Conservation (phyloP, 176 grass and related monocot genomes). For the Rhynchospora pubera region DNA sequence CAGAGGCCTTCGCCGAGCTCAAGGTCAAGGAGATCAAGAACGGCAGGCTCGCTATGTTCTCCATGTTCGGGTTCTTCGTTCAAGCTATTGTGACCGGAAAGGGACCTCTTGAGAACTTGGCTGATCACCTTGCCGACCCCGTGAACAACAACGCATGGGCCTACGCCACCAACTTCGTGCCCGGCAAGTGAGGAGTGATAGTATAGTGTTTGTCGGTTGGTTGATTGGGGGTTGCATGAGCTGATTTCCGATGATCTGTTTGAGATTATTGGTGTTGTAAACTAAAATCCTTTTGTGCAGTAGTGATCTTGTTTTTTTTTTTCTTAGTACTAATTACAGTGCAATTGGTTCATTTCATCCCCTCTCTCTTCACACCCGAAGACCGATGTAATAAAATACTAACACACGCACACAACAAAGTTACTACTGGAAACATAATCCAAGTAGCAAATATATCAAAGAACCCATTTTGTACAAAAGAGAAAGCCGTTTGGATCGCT, state of each 20-base stretch:
- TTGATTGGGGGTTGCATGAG: neutral
- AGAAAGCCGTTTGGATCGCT: too few relatives aligned
- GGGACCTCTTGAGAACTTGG: conserved; percentile 70
- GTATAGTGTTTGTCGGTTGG: neutral
- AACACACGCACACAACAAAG: neutral
- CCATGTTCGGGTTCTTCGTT: conserved; percentile 77
- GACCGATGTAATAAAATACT: too few relatives aligned
- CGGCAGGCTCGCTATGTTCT: conserved; percentile 47
- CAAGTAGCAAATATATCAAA: neutral
- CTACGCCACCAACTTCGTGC: conserved; percentile 83
- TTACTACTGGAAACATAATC: neutral
- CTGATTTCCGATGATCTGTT: conserved; percentile 13
- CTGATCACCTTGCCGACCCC: conserved; percentile 63
- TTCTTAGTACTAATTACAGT: neutral
- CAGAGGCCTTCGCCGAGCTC: conserved; percentile 60
- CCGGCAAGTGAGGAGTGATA: conserved; percentile 38
- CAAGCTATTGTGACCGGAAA: conserved; percentile 83
- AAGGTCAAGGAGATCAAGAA: conserved; percentile 55
- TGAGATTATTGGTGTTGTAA: conserved; percentile 28
- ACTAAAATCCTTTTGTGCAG: conserved; percentile 18
- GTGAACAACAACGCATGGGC: conserved; percentile 85
- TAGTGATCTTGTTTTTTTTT: conserved; percentile 14
- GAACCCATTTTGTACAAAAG: neutral
- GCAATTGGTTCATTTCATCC: neutral
- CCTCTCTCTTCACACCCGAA: neutral